Conservation (phyloP, 2,329 filamentous ascomycete species). For the Metarhizium brunneum region DNA sequence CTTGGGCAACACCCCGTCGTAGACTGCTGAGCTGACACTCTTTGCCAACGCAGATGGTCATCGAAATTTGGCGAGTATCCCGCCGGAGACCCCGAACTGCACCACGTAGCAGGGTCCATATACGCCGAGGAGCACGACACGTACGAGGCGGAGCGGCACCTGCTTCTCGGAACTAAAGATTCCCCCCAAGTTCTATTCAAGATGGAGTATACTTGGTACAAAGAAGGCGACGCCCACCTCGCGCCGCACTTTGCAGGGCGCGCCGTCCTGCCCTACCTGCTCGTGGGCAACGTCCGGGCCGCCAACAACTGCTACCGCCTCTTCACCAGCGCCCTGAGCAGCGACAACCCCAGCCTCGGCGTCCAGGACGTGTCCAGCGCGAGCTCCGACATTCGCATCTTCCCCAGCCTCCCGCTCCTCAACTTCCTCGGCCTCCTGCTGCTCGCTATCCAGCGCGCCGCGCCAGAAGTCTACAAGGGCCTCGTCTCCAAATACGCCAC, state of each 20-base stretch:
- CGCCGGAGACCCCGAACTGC: constrained; percentile 85
- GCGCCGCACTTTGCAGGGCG: constrained; percentile 80
- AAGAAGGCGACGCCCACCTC: constrained; percentile 75
- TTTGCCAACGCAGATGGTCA: constrained; percentile 54
- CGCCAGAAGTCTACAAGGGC: constrained; percentile 70
- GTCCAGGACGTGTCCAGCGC: constrained; percentile 74
- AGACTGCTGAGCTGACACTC: constrained; percentile 6
- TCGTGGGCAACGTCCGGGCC: constrained; percentile 81
- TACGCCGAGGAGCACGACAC: constrained; percentile 90
- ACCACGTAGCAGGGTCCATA: constrained; percentile 80
- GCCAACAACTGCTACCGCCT: constrained; percentile 75
- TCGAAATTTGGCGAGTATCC: constrained; percentile 77
- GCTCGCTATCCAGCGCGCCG: constrained; percentile 72
- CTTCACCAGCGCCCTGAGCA: constrained; percentile 32
- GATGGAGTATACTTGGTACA: constrained; percentile 93
- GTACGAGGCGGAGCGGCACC: constrained; percentile 87
- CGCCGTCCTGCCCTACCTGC: constrained; percentile 81
- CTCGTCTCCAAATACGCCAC: constrained; percentile 71
- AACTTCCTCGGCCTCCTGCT: constrained; percentile 88
- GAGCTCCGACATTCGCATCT: constrained; percentile 67
- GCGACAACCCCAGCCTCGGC: constrained; percentile 43
- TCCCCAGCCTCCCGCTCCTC: constrained; percentile 83
- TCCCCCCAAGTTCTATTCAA: constrained; percentile 71
- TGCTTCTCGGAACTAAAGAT: constrained; percentile 81
- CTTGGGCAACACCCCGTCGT: too few relatives aligned